A percentile compares a stretch with the other conserved stretches of the same genome.
Evolutionary conservation across 2,329 filamentous ascomycete genomes (phyloP).

Genomic region (Aspergillus hortae): DNA sequence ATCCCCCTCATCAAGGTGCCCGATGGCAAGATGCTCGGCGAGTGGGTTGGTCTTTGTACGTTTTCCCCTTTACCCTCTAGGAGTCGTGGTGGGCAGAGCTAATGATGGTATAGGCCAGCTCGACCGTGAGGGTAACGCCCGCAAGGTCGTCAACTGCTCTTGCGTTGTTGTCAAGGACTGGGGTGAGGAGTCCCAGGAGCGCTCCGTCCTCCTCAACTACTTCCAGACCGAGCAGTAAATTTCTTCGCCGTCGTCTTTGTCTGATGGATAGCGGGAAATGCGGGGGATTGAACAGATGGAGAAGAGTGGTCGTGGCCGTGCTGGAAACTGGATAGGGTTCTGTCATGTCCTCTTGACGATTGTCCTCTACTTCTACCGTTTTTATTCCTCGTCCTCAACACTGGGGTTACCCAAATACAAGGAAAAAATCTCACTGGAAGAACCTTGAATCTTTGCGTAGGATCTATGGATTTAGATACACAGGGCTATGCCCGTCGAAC

Average conservation of each 20-base stretch:
- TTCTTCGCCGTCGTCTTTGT: background rate
- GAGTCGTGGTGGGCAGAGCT: constrained; percentile 3
- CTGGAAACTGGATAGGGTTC: background rate
- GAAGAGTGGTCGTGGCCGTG: background rate
- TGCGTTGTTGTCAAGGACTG: constrained; percentile 99
- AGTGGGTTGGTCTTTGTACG: constrained; percentile 99
- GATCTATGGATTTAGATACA: background rate
- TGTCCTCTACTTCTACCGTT: too few species aligned
- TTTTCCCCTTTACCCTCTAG: constrained; percentile 31
- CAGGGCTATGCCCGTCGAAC: background rate
- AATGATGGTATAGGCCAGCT: constrained; percentile 70
- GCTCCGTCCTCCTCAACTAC: constrained; percentile 99
- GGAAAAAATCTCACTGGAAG: background rate
- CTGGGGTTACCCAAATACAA: background rate
- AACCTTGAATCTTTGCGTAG: background rate
- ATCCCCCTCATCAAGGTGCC: constrained; percentile 99
- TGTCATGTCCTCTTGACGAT: too few species aligned
- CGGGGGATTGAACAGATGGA: background rate
- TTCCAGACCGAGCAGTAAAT: constrained; percentile 76
- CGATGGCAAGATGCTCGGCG: constrained; percentile 98
- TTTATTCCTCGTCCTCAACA: background rate
- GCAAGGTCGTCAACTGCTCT: constrained; percentile 99
- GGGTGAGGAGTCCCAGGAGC: constrained; percentile 99
- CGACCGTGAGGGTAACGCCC: constrained; percentile 98
- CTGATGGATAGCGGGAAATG: background rate